Base-by-base conservation (phyloP, 345 rosid genomes). In the Zanthoxylum bungeanum region DNA sequence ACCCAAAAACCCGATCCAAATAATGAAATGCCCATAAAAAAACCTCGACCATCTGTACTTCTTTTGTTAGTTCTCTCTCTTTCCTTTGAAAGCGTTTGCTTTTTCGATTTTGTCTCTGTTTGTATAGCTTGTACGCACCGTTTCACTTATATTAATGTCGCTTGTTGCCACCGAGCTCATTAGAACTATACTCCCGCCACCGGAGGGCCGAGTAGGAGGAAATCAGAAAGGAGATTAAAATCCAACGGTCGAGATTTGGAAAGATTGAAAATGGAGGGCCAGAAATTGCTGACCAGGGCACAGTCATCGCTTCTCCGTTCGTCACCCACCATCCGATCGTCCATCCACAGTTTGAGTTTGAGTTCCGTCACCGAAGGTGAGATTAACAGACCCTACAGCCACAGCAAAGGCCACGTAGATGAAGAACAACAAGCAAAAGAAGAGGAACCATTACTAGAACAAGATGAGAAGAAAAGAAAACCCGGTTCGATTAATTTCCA, bases 301-400 rank as follows among this genome's bases (percentile, higher is more conserved):
- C 85, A 88, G 56, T 95, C 99, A 2, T 90, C 96, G 56, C 91
- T 95, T 33, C 91, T 94, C 60, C 89, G 96, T 36, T 89, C 97
- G 24, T 85, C 95, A 12, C 90, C 97, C 6, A 92, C 92, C 75
- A 77, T 87, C 73, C 91, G 97, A 74, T 92, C 97, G 12, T 90
- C 98, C 64, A 84, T 94, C 65, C 95, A 91, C 69, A 94, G 98
- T 60, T 79, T 94, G 16, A 94, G 98, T 60, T 79, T 94, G 16
- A 79, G 85, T 22, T 91, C 91, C n/a, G 78, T 90, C 71, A 77
- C 76, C 39, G 93, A 91, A 69, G 85, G 73, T 60, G 93, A 84
- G 60, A 74, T 83, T 49, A 74, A 51, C 66, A 82, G 73, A 67
- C 64, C 76, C 50, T 76, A 68, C 66, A 49, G 58, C 30, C 39